Evolutionary conservation across 164 flowering plant genomes (phyloP), one percentile per base, ranked within the genome.

Genomic region (Amborella trichopoda): DNA sequence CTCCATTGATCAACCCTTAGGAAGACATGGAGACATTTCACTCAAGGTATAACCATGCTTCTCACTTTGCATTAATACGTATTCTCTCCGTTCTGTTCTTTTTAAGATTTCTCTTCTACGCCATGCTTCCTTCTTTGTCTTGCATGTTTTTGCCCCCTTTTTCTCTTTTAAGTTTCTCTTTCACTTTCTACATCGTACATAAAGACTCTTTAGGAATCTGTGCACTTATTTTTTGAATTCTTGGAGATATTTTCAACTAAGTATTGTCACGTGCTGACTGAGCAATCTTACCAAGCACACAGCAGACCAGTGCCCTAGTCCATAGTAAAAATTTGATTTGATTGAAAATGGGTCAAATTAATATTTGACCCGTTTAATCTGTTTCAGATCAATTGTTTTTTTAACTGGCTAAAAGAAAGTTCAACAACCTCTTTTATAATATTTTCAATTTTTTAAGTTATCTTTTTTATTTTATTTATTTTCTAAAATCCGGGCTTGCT

Each of bases 1-100:
- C 53, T 80, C 83, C n/a, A 21, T 74, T 51, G 72, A 77, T 49
- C 66, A 44, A 49, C 52, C 71, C 20, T 33, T 61, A 5, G 49
- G 69, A 14, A 46, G 47, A 37, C 60, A 45, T 24, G 75, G 74
- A 23, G 42, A 48, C 63, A 54, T 75, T 69, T 66, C 68, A 40
- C 46, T 75, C 28, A 68, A 75, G 81, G 83, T 80, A 32, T 8
- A 30, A 6, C 34, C 9, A 30, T 30, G 6, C 13, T 30, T 13
- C 13, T 13, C 34, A 30, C 13, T 30, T 30, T 30, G 13, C 13
- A 13, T 6, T 30, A 6, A 6, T 30, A 6, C 34, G 6, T 6
- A 30, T 13, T 30, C 13, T 30, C 34, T 30, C 34, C 34, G 34
- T 6, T 30, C 13, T 30, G 6, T 30, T 13, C 34, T 30, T 30